A percentile compares a stretch with the other conserved stretches of the same genome.
These are phyloP conservation scores for Alloascoidea africana DNA, from an alignment of 805 yeast genomes.

Conservation along the genomic window DNA sequence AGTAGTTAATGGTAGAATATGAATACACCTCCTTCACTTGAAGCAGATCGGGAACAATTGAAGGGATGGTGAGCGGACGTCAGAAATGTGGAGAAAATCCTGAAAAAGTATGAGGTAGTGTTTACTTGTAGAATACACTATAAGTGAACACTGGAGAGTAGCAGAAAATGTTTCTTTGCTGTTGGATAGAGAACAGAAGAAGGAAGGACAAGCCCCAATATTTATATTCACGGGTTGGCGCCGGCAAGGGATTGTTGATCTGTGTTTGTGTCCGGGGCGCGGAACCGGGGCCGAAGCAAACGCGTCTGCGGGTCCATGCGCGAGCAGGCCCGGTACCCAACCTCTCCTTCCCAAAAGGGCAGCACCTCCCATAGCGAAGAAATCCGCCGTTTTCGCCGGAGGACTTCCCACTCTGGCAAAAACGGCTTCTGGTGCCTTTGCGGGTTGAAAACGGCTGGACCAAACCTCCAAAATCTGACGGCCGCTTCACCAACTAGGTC, in stretches of 20 bases:
- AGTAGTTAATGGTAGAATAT: conserved; percentile 29
- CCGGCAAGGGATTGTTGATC: too few species aligned
- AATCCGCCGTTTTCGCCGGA: too few species aligned
- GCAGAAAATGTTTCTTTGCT: not conserved
- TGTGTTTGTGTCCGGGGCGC: too few species aligned
- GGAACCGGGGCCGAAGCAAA: not conserved
- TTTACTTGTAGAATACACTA: not conserved
- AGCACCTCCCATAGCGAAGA: too few species aligned
- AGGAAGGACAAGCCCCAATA: not conserved
- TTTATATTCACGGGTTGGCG: not conserved
- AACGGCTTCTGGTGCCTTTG: too few species aligned
- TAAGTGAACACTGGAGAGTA: not conserved
- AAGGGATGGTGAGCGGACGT: conserved; percentile 28
- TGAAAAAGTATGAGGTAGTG: conserved; percentile 6
- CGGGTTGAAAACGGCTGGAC: too few species aligned
- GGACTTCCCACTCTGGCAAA: too few species aligned
- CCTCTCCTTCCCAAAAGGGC: not conserved
- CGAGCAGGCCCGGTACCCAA: not conserved
- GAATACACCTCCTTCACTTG: conserved; percentile 27
- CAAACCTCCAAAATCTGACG: too few species aligned
- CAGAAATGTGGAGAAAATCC: conserved; percentile 25
- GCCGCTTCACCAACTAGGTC: too few species aligned
- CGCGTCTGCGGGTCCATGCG: not conserved
- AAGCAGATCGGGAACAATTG: conserved; percentile 23
- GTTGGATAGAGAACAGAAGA: not conserved